Conservation (phyloP, 2,329 filamentous ascomycete species). For the Fusarium sp. region DNA sequence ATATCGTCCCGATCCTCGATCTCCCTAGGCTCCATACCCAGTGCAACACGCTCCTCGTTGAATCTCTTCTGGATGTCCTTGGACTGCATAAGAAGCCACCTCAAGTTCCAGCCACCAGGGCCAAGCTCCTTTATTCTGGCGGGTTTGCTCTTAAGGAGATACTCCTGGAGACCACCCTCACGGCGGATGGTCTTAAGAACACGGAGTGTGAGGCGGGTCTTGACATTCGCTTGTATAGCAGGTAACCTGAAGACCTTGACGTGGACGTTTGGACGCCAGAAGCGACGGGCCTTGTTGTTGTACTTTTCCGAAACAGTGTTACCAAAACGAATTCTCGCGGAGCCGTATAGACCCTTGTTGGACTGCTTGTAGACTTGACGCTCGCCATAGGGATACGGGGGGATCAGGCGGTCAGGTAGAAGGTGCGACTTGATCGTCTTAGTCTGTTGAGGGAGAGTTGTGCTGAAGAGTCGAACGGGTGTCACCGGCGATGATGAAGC, state of each 20-base stretch:
- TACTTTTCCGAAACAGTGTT: constrained; percentile 80
- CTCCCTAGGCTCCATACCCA: constrained; percentile 69
- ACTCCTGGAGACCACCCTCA: constrained; percentile 90
- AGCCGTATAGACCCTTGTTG: constrained; percentile 80
- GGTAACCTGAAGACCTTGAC: constrained; percentile 76
- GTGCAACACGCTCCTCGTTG: constrained; percentile 70
- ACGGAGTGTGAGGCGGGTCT: constrained; percentile 76
- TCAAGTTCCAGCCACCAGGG: constrained; percentile 87
- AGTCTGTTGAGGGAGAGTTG: constrained; percentile 52
- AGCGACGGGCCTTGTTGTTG: constrained; percentile 77
- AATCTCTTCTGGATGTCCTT: constrained; percentile 74
- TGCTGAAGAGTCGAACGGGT: constrained; percentile 53
- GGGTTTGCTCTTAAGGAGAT: constrained; percentile 85
- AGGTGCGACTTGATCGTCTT: constrained; percentile 60
- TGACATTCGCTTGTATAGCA: constrained; percentile 72
- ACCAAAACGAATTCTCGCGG: constrained; percentile 79
- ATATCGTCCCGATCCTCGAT: constrained; percentile 56
- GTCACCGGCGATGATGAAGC: constrained; percentile 30
- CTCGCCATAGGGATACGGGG: constrained; percentile 79
- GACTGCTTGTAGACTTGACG: constrained; percentile 82
- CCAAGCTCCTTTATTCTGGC: constrained; percentile 87
- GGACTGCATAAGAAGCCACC: constrained; percentile 92
- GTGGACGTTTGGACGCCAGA: constrained; percentile 82
- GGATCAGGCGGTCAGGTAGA: constrained; percentile 65
- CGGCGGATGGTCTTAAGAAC: constrained; percentile 84